Conservation (phyloP, 1,284 basidiomycete species). For the Leccinum pachyderme region DNA sequence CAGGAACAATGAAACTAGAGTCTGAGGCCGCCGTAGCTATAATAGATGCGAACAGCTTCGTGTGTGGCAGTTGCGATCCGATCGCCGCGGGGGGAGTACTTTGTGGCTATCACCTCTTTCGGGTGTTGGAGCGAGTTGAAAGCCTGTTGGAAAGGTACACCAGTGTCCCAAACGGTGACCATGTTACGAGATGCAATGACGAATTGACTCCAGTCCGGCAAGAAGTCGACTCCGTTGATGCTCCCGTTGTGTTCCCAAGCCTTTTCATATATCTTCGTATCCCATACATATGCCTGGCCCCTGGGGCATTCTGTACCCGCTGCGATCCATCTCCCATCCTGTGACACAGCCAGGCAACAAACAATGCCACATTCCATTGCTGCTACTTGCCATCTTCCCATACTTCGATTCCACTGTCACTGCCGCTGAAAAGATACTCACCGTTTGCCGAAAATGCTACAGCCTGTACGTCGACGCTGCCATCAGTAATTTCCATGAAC, state of each 20-base stretch:
- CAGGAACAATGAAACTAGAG: no score
- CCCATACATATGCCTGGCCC: background rate
- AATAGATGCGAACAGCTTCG: background rate
- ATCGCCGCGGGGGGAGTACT: constrained; percentile 5
- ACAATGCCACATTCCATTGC: background rate
- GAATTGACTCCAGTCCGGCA: constrained; percentile 1
- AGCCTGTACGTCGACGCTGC: background rate
- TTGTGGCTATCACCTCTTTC: background rate
- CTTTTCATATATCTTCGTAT: background rate
- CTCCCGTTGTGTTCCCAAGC: background rate
- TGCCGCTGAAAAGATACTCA: background rate
- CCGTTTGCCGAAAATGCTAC: background rate
- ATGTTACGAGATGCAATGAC: background rate
- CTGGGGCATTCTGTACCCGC: background rate
- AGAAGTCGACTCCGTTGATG: constrained; percentile 4
- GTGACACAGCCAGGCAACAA: background rate
- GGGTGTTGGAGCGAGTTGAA: background rate
- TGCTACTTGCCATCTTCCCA: background rate
- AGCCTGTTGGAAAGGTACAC: rapidly evolving
- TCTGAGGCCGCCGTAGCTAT: background rate
- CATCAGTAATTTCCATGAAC: background rate
- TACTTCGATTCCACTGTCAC: background rate
- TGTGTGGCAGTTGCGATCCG: background rate
- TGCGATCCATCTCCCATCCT: background rate
- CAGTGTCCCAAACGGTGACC: background rate